Percentiles rank a stretch among this genome's conserved stretches.
These are phyloP conservation scores for Garcia nutans DNA, from an alignment of 345 rosid genomes.

Conservation along the genomic window DNA sequence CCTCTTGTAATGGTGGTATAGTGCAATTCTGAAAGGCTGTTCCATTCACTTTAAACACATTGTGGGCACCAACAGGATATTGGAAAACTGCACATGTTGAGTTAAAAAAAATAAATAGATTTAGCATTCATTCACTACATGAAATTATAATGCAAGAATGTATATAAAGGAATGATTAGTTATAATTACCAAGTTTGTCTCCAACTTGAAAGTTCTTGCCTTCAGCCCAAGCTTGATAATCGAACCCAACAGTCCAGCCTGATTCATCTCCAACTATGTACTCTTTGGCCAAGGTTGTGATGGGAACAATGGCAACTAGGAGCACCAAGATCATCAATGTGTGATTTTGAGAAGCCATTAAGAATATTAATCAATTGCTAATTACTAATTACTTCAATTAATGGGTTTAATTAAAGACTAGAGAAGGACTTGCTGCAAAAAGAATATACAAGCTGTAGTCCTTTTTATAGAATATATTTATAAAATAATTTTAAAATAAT, in stretches of 20 bases:
- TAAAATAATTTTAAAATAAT: too few species aligned
- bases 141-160: background rate
- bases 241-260: too few species aligned
- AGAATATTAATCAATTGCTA: background rate
- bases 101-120: too few species aligned
- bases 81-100: constrained; percentile 26
- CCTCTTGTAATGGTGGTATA: constrained; percentile 7
- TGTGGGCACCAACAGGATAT: constrained; percentile 18
- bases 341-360: constrained; percentile 24
- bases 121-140: too few species aligned
- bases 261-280: too few species aligned
- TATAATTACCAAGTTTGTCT: constrained; percentile 29
- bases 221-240: too few species aligned
- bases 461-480: too few species aligned
- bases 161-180: too few species aligned
- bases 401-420: background rate
- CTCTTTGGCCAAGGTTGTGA: too few species aligned
- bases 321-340: constrained; percentile 7
- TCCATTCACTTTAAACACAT: constrained; percentile 32
- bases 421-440: too few species aligned
- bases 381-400: background rate
- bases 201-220: constrained; percentile 25
- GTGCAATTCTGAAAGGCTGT: constrained; percentile 24
- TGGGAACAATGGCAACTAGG: background rate
- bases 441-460: too few species aligned